Percentiles rank a stretch among this genome's conserved stretches.
Conservation (phyloP, 164 flowering plant species). For the Aristolochia contorta region DNA sequence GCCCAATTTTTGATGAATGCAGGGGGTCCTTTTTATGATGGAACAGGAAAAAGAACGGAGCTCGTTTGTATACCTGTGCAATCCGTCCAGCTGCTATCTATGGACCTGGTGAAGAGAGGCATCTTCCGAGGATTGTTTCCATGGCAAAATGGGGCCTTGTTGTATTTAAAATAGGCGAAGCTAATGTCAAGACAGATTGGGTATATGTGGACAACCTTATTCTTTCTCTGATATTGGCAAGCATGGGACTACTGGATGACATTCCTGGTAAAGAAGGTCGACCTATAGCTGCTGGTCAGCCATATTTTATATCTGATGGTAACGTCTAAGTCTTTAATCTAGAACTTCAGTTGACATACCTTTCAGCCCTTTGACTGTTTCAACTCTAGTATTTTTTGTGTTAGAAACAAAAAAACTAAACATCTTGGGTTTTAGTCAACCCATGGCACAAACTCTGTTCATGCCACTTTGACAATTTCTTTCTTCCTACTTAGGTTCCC, state of each 20-base stretch:
- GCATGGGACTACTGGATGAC: constrained; percentile 93
- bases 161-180: constrained; percentile 53
- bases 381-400: not conserved
- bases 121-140: constrained; percentile 69
- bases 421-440: too few species aligned
- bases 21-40: not conserved
- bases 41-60: constrained; percentile 45
- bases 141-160: constrained; percentile 68
- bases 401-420: too few species aligned
- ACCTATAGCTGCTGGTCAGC: constrained; percentile 95
- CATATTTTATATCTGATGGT: constrained; percentile 94
- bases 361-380: not conserved
- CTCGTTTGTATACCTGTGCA: constrained; percentile 69
- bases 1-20: too few species aligned
- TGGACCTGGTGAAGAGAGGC: constrained; percentile 98
- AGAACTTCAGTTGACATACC: too few species aligned
- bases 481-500: constrained; percentile 43
- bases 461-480: not conserved
- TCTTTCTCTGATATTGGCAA: constrained; percentile 71
- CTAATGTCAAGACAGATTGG: constrained; percentile 75
- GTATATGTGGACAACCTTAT: constrained; percentile 88
- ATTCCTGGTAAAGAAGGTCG: constrained; percentile 52
- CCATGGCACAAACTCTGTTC: too few species aligned
- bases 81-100: constrained; percentile 94
- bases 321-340: constrained; percentile 7